These are phyloP conservation scores for Lathyrus oleraceus DNA, from an alignment of 306 rosid species.

Conservation along the genomic window DNA sequence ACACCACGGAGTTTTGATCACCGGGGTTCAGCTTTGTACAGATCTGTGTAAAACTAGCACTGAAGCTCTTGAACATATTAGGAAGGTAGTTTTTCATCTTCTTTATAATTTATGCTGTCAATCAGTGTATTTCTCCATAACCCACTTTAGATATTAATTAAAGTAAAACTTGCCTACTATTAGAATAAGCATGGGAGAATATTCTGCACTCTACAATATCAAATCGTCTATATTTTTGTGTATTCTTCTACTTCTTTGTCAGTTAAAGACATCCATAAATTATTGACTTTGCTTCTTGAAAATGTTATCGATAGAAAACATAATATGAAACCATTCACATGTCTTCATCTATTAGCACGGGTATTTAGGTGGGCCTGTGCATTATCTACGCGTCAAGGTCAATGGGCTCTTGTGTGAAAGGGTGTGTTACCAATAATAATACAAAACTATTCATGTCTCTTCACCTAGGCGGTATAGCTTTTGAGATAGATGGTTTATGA, in stretches of 20 bases:
- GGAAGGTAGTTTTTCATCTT: constrained; percentile 63
- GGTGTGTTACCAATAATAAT: neutral
- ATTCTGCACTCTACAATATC: constrained; percentile 14
- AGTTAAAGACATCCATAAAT: constrained; percentile 12
- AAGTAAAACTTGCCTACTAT: constrained; percentile 27
- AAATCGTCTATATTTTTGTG: neutral
- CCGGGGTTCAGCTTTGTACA: constrained; percentile 97
- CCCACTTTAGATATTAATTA: constrained; percentile 28
- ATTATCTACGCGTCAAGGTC: neutral
- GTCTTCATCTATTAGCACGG: neutral
- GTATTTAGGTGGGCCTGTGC: neutral
- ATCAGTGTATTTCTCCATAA: constrained; percentile 12
- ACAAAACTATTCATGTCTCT: neutral
- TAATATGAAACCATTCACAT: neutral
- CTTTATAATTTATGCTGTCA: constrained; percentile 12
- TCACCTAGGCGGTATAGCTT: neutral
- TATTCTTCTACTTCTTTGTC: constrained; percentile 2
- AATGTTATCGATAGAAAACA: neutral
- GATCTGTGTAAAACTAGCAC: constrained; percentile 83
- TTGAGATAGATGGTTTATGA: neutral
- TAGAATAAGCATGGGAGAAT: constrained; percentile 15
- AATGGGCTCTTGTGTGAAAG: neutral
- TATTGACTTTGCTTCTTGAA: neutral
- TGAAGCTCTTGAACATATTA: constrained; percentile 88
- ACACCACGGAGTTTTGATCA: constrained; percentile 94